Percentiles rank a stretch among this genome's conserved stretches.
These are phyloP conservation scores for Raphanus sativus DNA, from an alignment of 345 rosid species.

Conservation along the genomic window DNA sequence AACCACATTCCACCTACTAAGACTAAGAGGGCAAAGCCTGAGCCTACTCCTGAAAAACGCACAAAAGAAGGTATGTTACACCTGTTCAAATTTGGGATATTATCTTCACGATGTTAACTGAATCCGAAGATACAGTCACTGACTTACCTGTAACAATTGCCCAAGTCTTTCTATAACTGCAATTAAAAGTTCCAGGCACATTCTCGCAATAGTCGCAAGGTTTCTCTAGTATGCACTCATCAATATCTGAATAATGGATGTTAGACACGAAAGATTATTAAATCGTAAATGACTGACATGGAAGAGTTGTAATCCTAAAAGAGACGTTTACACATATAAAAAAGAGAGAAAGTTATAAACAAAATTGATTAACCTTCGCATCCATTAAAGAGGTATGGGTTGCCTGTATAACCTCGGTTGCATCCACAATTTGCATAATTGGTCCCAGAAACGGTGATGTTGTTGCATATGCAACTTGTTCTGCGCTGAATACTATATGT, in stretches of 20 bases:
- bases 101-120: no score
- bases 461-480: not conserved
- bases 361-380: not conserved
- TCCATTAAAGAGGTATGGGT: slow-evolving; percentile 23
- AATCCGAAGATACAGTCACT: no score
- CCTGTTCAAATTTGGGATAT: not conserved
- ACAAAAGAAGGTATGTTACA: not conserved
- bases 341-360: not conserved
- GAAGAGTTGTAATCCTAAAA: not conserved
- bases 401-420: slow-evolving; percentile 28
- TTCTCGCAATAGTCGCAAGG: not conserved
- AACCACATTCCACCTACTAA: not conserved
- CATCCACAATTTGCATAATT: slow-evolving; percentile 9
- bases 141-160: not conserved
- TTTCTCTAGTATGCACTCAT: not conserved
- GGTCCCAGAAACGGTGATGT: not conserved
- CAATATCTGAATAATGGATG: not conserved
- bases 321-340: not conserved
- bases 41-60: slow-evolving; percentile 2
- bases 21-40: not conserved
- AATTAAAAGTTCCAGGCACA: not conserved
- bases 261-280: not conserved
- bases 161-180: not conserved
- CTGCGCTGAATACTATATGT: not conserved
- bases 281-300: not conserved